Evolutionary conservation across 208 protist species (phyloP).

Genomic region (Leishmania tarentolae): DNA sequence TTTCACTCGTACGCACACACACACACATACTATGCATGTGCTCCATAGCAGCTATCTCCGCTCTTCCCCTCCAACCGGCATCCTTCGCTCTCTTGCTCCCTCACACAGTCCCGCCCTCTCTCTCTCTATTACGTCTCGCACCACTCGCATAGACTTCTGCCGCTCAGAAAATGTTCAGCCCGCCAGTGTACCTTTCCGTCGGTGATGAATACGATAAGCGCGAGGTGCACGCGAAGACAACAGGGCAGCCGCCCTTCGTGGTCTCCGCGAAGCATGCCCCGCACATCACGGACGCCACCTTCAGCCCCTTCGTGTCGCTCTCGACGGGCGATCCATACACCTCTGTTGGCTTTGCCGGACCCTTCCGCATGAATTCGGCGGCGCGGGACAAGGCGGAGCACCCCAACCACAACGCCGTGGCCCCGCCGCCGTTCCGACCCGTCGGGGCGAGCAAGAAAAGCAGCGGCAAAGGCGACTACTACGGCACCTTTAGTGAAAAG

Average conservation of each 20-base stretch:
- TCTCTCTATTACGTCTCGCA: neutral
- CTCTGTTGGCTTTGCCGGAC: conserved; percentile 41
- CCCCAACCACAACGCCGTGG: neutral
- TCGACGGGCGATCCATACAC: conserved; percentile 79
- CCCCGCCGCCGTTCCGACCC: conserved; percentile 62
- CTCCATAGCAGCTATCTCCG: neutral
- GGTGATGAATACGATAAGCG: conserved; percentile 93
- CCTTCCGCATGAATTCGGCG: conserved; percentile 38
- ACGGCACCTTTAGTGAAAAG: conserved; percentile 87
- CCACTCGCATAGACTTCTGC: neutral
- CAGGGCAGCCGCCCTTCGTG: conserved; percentile 50
- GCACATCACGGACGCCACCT: conserved; percentile 74
- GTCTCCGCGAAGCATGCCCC: conserved; percentile 76
- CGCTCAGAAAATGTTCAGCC: conserved; percentile 65
- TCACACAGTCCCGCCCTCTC: neutral
- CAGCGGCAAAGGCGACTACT: conserved; percentile 86
- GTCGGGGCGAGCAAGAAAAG: conserved; percentile 68
- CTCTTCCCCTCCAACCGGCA: neutral
- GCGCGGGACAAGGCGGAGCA: conserved; percentile 1
- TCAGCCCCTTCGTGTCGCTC: conserved; percentile 72
- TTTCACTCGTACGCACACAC: neutral
- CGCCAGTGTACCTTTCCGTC: conserved; percentile 75
- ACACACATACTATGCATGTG: neutral
- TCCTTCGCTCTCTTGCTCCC: neutral
- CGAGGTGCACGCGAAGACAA: conserved; percentile 12